Evolutionary conservation across 1,284 basidiomycete genomes (phyloP), one percentile per base, ranked within the genome.

Genomic region (Boletus austroedulis): DNA sequence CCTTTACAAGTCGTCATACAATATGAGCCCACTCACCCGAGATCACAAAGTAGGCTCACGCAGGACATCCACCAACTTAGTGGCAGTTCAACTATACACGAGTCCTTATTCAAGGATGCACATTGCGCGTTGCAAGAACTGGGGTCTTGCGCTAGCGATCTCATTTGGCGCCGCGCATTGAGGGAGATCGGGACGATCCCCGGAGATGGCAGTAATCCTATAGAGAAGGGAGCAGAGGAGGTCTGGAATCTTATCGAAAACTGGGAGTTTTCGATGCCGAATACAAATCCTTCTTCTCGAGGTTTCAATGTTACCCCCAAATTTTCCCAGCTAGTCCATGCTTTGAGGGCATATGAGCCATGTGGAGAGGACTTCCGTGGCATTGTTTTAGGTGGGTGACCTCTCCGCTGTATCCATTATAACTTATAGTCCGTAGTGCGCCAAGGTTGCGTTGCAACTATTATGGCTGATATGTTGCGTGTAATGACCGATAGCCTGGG

Each of bases 221-320:
- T 51, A 38, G 61, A 59, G 24, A 67, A 64, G 45, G 54, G 68
- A 65, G 53, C 64, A 47, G 62, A 55, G 29, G 65, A 68, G 31
- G 71, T 84, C 17, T 73, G 67, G 45, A 69, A 78, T 40, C 67
- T 80, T 26, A 72, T 87, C 38, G 79, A 78, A 64, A 80, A 84
- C 60, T 85, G 82, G 82, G 69, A 76, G 17, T 87, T 83, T 65
- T 74, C 78, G 4, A 81, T 84, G 76, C 86, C 87, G 9, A 85
- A 84, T 61, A 65, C 81, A 15, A 79, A 85, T 62, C 62, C 76
- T 2, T 75, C 73, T 21, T 86, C 86, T 5, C 70, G 73, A 52
- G 76, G 78, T 8, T 84, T 82, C 67, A 90, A 90, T 63, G 78
- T 88, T 17, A 82, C 83, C 0, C 80, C 82, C 1, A 90, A 91